Base-by-base conservation (phyloP, 208 protist genomes). In the Crithidia brevicula region DNA sequence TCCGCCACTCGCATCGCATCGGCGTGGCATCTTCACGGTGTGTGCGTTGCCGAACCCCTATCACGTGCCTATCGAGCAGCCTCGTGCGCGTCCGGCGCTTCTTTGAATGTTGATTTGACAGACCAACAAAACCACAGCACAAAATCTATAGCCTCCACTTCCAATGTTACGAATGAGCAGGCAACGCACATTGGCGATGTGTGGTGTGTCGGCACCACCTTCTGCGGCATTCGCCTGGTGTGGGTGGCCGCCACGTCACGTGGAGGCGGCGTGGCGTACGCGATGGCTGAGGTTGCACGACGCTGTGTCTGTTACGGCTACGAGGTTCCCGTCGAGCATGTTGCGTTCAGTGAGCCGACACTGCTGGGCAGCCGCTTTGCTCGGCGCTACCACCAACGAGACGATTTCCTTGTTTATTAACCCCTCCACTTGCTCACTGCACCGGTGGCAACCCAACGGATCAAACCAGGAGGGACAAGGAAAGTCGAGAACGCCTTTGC, bases 311-410 rank as follows among this genome's bases (percentile, higher is more conserved):
- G 72, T 51, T 93, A 90, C 49, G 87, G 87, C 2, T 81, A 80
- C 43, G 69, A 66, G 9, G 66, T 93, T 11, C 63, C 74, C 0
- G 10, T 30, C 0, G 67, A 64, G 22, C 60, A 83, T 38, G 87
- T 93, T 13, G 87, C 87, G 2, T 93, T 93, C 38, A 77, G 74
- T 16, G 84, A 93, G 51, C 87, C 87, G 3, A 93, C 87, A 0
- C 31, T 28, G 42, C 36, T 78, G 40, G 87, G 87, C 11, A 58
- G 28, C 33, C 20, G 51, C 9, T 85, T 93, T 45, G 83, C 84
- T n/a, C 62, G 50, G 20, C 75, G 64, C 9, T 93, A 90, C 61
- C 57, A 69, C 3, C 70, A 65, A 8, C 66, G 82, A 13, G 27
- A 68, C 23, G 80, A 89, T 45, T 88, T 82, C 40, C 50, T 70